Evolutionary conservation across 2,329 filamentous ascomycete genomes (phyloP), one percentile per base, ranked within the genome.

Genomic region (Bretziella fagacearum): DNA sequence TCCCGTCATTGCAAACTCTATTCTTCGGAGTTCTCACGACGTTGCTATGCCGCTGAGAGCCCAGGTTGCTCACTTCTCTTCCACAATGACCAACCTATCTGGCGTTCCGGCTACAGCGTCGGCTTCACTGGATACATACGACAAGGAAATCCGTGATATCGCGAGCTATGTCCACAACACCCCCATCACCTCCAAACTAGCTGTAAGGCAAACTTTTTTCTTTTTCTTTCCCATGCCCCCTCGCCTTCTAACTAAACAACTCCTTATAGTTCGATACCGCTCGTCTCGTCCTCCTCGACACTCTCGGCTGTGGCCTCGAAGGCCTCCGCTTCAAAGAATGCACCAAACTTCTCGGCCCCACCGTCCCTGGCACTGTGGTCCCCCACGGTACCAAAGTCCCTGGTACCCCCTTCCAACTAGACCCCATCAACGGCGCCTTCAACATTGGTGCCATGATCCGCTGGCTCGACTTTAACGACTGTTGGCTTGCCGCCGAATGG

Each of bases 381-480:
- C 89, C 91, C 60, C 87, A 94, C 60, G 91, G 91, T 55, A 81
- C 85, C 57, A 84, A 79, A 61, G 84, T 98, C 37, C 84, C 84
- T 33, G 91, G 91, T 54, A 96, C 91, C 26, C 77, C 82, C 55
- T 96, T 89, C 69, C 81, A 93, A 66, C 79, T 98, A 56, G 91
- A 96, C 63, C 91, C 91, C 32, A 79, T 96, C 61, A 89, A 89
- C 58, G 91, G 81, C 53, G 91, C 91, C 54, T 96, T 98, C 77
- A 96, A 96, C 73, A 96, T 98, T 57, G 91, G 91, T 57, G 83
- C 91, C 58, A 93, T 94, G 81, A 94, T 98, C 68, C 77, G 91
- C 61, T 98, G 91, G 91, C 77, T 98, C 58, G 91, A 98, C 70
- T 98, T 96, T 76, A 98, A 98, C 65, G 91, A 98, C 74, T 96